A percentile compares a stretch with the other conserved stretches of the same genome.
Evolutionary conservation across 306 rosid genomes (phyloP).

Genomic region (Sechiopsis laciniata): DNA sequence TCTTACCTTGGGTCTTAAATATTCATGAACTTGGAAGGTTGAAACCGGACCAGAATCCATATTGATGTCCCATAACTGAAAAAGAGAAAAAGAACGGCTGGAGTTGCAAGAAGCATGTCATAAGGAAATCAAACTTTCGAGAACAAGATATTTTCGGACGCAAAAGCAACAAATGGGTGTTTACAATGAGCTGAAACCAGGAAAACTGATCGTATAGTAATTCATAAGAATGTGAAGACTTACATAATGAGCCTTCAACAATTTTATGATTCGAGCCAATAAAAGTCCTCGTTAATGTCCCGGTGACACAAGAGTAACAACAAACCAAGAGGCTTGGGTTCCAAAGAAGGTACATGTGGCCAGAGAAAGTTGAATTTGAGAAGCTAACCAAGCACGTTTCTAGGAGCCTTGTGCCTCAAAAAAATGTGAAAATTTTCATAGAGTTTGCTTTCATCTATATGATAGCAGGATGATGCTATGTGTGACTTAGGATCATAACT

Average conservation of each 20-base stretch:
- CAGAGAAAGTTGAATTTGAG: background rate
- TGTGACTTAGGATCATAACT: background rate
- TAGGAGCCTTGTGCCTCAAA: background rate
- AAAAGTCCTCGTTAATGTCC: background rate
- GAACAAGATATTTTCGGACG: background rate
- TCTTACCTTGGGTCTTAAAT: conserved; percentile 92
- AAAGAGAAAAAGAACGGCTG: background rate
- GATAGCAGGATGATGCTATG: background rate
- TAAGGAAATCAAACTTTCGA: background rate
- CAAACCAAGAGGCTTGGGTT: conserved; percentile 1
- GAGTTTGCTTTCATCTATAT: background rate
- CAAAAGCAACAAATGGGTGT: conserved; percentile 9
- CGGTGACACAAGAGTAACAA: background rate
- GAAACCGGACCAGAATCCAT: conserved; percentile 97
- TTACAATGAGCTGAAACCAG: conserved; percentile 3
- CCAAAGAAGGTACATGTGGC: background rate
- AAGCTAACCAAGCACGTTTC: background rate
- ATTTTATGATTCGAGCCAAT: background rate
- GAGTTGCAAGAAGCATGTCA: conserved; percentile 16
- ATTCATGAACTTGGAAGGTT: conserved; percentile 93
- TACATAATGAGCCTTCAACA: background rate
- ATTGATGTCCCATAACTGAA: conserved; percentile 97
- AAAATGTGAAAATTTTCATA: background rate
- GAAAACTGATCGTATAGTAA: background rate
- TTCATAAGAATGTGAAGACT: background rate